Evolutionary conservation across 805 yeast species (phyloP).

Genomic region (Scheffersomyces coipomensis): DNA sequence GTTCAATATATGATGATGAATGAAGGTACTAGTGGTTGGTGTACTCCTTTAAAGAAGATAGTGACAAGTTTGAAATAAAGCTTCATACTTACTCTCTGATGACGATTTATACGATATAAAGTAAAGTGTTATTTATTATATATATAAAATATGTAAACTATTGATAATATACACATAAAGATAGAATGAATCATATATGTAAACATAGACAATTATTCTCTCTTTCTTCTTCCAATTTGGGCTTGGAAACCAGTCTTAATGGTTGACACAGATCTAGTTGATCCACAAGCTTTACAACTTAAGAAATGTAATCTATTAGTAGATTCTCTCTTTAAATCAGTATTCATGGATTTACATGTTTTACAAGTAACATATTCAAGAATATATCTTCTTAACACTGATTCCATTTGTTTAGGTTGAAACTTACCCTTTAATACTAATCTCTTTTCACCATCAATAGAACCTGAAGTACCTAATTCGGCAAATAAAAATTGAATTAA

Average conservation of each 20-base stretch:
- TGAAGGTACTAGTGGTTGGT: constrained; percentile 62
- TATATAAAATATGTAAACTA: background rate
- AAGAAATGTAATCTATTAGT: constrained; percentile 95
- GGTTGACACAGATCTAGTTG: constrained; percentile 93
- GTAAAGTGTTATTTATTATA: constrained; percentile 8
- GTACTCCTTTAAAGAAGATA: constrained; percentile 61
- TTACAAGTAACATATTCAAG: constrained; percentile 97
- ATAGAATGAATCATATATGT: background rate
- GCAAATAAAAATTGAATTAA: constrained; percentile 95
- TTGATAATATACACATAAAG: background rate
- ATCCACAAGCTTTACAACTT: constrained; percentile 98
- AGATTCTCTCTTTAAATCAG: constrained; percentile 92
- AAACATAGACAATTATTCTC: constrained; percentile 1
- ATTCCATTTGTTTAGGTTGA: constrained; percentile 96
- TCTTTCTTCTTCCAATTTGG: constrained; percentile 88
- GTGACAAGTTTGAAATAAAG: constrained; percentile 13
- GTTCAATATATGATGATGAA: constrained; percentile 57
- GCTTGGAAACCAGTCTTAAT: constrained; percentile 99
- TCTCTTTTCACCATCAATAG: constrained; percentile 97
- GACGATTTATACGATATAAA: no score
- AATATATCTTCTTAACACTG: constrained; percentile 93
- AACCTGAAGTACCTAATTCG: constrained; percentile 99
- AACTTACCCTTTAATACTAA: constrained; percentile 97
- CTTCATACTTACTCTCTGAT: no score
- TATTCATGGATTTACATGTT: constrained; percentile 97